Percentiles rank a stretch among this genome's conserved stretches.
These are phyloP conservation scores for Lachancea waltii DNA, from an alignment of 805 yeast species.

Conservation along the genomic window DNA sequence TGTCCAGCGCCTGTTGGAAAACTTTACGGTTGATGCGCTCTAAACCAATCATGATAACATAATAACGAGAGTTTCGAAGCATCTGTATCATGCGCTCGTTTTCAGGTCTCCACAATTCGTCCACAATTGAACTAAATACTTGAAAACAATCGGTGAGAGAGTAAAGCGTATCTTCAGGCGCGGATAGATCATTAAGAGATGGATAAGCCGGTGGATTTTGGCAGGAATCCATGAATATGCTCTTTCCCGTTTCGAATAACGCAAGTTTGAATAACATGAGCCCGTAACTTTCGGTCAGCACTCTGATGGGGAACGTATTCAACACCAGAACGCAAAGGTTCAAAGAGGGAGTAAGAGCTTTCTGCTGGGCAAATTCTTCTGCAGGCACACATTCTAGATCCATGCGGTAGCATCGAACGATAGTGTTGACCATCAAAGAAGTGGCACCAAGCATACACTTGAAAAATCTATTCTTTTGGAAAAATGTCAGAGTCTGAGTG, in stretches of 20 bases:
- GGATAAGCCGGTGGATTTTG: too few species aligned
- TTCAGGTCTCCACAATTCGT: slow-evolving; percentile 13
- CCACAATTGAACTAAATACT: slow-evolving; percentile 16
- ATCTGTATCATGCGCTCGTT: slow-evolving; percentile 2
- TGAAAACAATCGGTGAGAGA: slow-evolving; percentile 11
- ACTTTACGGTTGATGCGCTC: slow-evolving; percentile 22
- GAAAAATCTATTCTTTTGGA: slow-evolving; percentile 15
- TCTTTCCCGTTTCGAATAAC: slow-evolving; percentile 16
- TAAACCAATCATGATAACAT: slow-evolving; percentile 14
- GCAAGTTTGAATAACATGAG: slow-evolving; percentile 20
- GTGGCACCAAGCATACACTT: slow-evolving; percentile 18
- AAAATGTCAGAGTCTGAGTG: neutral
- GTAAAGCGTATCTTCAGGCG: slow-evolving; percentile 7
- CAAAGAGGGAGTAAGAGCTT: slow-evolving; percentile 19
- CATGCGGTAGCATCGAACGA: slow-evolving; percentile 9
- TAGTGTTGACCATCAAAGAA: slow-evolving; percentile 13
- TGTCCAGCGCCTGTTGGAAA: slow-evolving; percentile 15
- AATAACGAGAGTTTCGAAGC: slow-evolving; percentile 6
- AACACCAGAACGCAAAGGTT: slow-evolving; percentile 16
- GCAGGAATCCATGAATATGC: slow-evolving; percentile 10
- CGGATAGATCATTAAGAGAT: slow-evolving; percentile 9
- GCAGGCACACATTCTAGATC: slow-evolving; percentile 20
- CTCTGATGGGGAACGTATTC: slow-evolving; percentile 19
- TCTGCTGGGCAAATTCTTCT: slow-evolving; percentile 4
- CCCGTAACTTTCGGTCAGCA: slow-evolving; percentile 21